Conservation (phyloP, 257 asterid genomes). For the Scutellaria baicalensis region DNA sequence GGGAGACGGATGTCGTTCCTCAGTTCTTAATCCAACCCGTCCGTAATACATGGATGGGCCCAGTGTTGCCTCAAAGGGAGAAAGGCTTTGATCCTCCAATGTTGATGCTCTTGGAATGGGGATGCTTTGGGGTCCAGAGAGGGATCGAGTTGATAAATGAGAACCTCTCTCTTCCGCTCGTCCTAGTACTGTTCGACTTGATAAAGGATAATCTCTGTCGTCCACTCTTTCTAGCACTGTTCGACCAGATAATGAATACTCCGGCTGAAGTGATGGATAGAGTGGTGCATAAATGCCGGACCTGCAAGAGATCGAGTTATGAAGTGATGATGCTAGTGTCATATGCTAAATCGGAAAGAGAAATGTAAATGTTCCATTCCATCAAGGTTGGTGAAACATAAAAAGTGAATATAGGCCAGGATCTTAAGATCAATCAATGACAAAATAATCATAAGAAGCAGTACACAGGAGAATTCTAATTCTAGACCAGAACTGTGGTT, state of each 20-base stretch:
- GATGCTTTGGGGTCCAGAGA: conserved; percentile 13
- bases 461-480: neutral
- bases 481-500: neutral
- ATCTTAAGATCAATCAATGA: neutral
- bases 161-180: conserved; percentile 9
- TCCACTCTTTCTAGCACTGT: conserved; percentile 10
- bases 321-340: conserved; percentile 4
- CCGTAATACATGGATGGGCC: conserved; percentile 18
- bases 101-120: conserved; percentile 17
- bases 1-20: conserved; percentile 22
- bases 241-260: conserved; percentile 27
- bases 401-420: too few relatives aligned
- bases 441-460: neutral
- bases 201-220: conserved; percentile 6
- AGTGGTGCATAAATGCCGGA: conserved; percentile 33
- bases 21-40: conserved; percentile 21
- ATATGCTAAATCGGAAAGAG: neutral
- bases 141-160: neutral
- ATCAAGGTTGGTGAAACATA: too few relatives aligned
- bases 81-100: conserved; percentile 28
- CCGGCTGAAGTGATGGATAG: conserved; percentile 28
- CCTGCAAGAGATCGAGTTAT: conserved; percentile 37
- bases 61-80: conserved; percentile 25
- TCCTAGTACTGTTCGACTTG: conserved; percentile 13
- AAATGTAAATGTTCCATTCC: neutral